These are phyloP conservation scores for Ogataea chonburiensis DNA, from an alignment of 805 yeast genomes.

Conservation along the genomic window DNA sequence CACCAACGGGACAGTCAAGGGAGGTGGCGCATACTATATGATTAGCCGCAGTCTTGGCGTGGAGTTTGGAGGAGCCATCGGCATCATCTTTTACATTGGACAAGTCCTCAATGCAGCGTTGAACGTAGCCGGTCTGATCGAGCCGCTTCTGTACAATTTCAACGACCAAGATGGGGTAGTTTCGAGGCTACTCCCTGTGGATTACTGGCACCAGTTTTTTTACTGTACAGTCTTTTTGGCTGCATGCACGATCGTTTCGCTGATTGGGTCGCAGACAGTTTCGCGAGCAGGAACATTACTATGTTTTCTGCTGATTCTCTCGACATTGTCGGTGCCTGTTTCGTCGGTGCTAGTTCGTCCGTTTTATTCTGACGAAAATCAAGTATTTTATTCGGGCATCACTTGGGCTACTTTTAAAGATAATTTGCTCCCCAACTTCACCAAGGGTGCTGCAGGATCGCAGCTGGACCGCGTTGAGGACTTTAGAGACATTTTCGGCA, in stretches of 20 bases:
- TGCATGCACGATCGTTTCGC: slow-evolving; percentile 69
- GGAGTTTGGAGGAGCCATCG: slow-evolving; percentile 97
- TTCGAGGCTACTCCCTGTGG: slow-evolving; percentile 55
- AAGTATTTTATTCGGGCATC: slow-evolving; percentile 64
- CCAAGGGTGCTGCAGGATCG: slow-evolving; percentile 92
- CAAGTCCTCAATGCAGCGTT: slow-evolving; percentile 89
- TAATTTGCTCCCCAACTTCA: slow-evolving; percentile 77
- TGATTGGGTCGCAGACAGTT: slow-evolving; percentile 78
- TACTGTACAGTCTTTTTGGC: slow-evolving; percentile 73
- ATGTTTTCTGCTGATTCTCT: slow-evolving; percentile 61
- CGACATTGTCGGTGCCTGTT: slow-evolving; percentile 80
- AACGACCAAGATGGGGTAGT: slow-evolving; percentile 61
- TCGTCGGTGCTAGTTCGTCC: slow-evolving; percentile 69
- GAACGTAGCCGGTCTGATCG: slow-evolving; percentile 94
- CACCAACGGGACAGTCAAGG: slow-evolving; percentile 95
- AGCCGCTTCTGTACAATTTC: slow-evolving; percentile 81
- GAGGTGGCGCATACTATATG: slow-evolving; percentile 99
- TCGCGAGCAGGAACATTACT: slow-evolving; percentile 78
- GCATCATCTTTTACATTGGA: slow-evolving; percentile 90
- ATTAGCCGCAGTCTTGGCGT: slow-evolving; percentile 93
- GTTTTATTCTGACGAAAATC: slow-evolving; percentile 51
- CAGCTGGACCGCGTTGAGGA: slow-evolving; percentile 60
- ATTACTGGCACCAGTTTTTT: slow-evolving; percentile 62
- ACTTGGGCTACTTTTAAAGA: slow-evolving; percentile 61
- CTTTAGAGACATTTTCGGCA: slow-evolving; percentile 85